Conservation (phyloP, 2,329 filamentous ascomycete species). For the Coniochaeta prunicola region DNA sequence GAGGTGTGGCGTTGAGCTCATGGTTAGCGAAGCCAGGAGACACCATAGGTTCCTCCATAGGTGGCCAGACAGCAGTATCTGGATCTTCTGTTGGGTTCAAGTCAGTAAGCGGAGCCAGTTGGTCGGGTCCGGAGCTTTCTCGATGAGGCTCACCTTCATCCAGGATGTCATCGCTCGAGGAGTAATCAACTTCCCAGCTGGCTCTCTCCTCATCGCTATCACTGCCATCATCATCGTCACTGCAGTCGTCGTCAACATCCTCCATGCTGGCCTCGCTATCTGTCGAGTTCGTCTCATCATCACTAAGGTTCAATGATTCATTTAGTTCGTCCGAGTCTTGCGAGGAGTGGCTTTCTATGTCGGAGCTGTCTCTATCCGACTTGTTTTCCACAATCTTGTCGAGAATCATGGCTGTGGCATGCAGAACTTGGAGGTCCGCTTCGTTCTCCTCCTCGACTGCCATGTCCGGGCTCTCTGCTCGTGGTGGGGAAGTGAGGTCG, state of each 20-base stretch:
- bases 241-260: constrained; percentile 1
- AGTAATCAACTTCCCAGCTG: constrained; percentile 5
- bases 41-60: background rate
- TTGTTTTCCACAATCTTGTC: background rate
- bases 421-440: background rate
- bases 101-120: background rate
- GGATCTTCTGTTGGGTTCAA: background rate
- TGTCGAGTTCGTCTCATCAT: background rate
- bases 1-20: background rate
- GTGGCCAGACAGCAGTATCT: background rate
- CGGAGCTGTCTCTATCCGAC: background rate
- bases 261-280: background rate
- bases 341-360: background rate
- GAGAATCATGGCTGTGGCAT: background rate
- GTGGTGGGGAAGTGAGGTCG: constrained; percentile 2
- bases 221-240: constrained; percentile 1
- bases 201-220: background rate
- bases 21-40: background rate
- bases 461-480: background rate
- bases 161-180: constrained; percentile 2
- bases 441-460: background rate
- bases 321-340: background rate
- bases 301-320: background rate
- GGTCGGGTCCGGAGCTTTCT: background rate
- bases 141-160: background rate